Conservation (phyloP, 176 grass and related monocot genomes). For the Carex pumila region DNA sequence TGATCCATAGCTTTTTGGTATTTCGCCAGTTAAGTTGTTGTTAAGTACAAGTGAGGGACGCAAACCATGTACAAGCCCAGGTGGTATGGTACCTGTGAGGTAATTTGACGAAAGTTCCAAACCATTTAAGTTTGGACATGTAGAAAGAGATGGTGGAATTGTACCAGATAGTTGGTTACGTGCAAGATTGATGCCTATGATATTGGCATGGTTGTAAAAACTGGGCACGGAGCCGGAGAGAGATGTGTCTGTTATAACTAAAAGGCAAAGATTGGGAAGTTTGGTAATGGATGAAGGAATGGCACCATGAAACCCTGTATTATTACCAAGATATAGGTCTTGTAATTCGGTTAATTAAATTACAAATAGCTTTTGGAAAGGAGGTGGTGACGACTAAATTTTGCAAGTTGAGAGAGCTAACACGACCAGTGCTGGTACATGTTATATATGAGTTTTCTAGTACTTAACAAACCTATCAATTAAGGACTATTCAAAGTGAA, state of each 20-base stretch:
- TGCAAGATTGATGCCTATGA: background rate
- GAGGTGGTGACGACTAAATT: background rate
- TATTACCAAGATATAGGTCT: background rate
- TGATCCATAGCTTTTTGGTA: background rate
- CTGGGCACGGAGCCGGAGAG: background rate
- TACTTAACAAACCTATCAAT: background rate
- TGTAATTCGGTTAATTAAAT: background rate
- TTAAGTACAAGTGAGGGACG: background rate
- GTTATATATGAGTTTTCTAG: background rate
- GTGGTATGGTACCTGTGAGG: slow-evolving; percentile 2
- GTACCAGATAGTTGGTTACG: background rate
- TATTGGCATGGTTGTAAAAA: background rate
- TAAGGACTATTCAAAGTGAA: too few species aligned
- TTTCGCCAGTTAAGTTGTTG: background rate
- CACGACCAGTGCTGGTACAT: slow-evolving; percentile 4
- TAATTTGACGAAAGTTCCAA: background rate
- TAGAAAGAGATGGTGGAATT: background rate
- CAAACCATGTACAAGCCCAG: background rate
- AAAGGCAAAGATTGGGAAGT: background rate
- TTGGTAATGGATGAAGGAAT: background rate
- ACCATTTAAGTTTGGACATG: background rate
- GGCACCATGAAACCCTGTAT: background rate
- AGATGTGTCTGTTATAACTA: background rate
- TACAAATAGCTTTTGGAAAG: background rate
- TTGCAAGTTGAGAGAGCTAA: background rate